phyloP scores from a whole-genome alignment of 83 land plant genomes.

The Picea abies region DNA sequence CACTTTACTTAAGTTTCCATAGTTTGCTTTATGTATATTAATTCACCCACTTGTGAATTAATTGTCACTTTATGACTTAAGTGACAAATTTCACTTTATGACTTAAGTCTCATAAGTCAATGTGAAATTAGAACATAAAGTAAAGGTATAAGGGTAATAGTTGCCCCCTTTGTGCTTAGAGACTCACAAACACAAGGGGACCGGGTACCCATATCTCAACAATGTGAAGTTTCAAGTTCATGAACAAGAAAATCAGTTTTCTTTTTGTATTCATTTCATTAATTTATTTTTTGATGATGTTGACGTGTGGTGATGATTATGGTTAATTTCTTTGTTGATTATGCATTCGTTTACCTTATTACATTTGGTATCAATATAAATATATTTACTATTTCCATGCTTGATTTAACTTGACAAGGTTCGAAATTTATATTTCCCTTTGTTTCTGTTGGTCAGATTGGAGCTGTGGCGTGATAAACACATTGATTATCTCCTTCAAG shows the following conservation, averaged over 20 bases:
- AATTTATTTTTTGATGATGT: not conserved
- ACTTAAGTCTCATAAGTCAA: too few relatives aligned
- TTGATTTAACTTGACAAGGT: not conserved
- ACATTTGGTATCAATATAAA: not conserved
- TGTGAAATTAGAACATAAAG: too few relatives aligned
- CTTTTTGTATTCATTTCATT: not conserved
- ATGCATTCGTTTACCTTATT: not conserved
- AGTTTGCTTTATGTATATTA: too few relatives aligned
- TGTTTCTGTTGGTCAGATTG: slow-evolving; percentile 32
- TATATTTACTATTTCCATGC: not conserved
- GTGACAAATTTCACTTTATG: too few relatives aligned
- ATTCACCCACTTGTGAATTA: too few relatives aligned
- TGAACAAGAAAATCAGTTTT: not conserved
- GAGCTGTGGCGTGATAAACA: slow-evolving; percentile 62
- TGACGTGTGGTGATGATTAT: not conserved
- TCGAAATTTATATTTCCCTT: not conserved
- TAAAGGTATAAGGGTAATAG: too few relatives aligned
- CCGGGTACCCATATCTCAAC: too few relatives aligned
- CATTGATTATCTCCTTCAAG: slow-evolving; percentile 43
- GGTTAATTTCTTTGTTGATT: not conserved
- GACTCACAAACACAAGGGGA: too few relatives aligned
- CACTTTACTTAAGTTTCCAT: too few relatives aligned
- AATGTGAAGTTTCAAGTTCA: not conserved
- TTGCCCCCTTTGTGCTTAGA: too few relatives aligned
- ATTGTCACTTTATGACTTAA: too few relatives aligned